phyloP scores from a whole-genome alignment of 495 filamentous ascomycete genomes.

The Penicillium flavigenum region DNA sequence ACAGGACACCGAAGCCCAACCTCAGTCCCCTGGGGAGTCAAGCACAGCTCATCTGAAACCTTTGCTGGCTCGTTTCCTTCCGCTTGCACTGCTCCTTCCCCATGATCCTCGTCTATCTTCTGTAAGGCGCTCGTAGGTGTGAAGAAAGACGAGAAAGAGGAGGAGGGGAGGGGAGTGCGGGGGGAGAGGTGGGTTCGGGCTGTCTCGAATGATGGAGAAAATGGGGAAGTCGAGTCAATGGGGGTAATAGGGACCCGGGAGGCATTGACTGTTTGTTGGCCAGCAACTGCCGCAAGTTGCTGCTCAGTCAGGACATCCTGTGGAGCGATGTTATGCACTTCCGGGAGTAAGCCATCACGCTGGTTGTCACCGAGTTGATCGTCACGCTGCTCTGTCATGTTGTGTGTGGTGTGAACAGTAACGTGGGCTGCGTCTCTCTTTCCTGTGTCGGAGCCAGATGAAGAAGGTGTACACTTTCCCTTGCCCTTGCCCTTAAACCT shows the following conservation, averaged over 20 bases:
- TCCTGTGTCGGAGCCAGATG: background rate
- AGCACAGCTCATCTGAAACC: background rate
- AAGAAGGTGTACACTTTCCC: background rate
- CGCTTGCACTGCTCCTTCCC: background rate
- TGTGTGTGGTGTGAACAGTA: background rate
- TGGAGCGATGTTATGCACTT: background rate
- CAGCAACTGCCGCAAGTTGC: background rate
- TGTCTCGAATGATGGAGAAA: background rate
- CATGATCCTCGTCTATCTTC: background rate
- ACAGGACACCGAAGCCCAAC: background rate
- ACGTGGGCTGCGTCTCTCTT: background rate
- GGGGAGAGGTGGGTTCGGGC: constrained; percentile 7
- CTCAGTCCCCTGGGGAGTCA: background rate
- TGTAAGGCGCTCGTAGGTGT: background rate
- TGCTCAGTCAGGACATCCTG: background rate
- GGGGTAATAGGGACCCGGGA: background rate
- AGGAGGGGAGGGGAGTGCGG: background rate
- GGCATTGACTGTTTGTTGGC: background rate
- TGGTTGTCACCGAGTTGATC: too few relatives aligned
- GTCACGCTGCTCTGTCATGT: background rate
- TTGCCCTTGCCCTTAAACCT: background rate
- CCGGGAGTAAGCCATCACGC: background rate
- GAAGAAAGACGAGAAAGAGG: background rate
- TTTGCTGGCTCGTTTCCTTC: background rate
- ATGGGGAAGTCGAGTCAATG: background rate